phyloP scores from a whole-genome alignment of 2,329 filamentous ascomycete species.

The Calonectria pseudoturangicola region DNA sequence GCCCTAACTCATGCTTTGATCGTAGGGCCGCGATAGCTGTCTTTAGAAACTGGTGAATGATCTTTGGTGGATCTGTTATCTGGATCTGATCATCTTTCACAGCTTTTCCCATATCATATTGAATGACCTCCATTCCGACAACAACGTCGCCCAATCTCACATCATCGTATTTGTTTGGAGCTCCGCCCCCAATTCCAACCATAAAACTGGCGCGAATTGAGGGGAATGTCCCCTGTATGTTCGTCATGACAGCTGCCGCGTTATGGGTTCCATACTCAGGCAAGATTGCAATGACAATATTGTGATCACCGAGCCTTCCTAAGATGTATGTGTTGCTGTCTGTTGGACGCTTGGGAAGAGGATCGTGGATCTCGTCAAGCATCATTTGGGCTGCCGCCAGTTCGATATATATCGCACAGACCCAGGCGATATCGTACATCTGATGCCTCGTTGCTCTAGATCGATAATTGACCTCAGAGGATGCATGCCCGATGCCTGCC shows the following conservation, averaged over 20 bases:
- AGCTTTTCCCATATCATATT: constrained; percentile 52
- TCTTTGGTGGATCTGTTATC: not conserved
- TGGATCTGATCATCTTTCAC: constrained; percentile 7
- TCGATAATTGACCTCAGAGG: not conserved
- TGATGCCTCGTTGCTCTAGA: not conserved
- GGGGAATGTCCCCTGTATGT: constrained; percentile 64
- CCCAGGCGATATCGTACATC: constrained; percentile 56
- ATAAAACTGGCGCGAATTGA: constrained; percentile 36
- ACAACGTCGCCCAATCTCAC: constrained; percentile 54
- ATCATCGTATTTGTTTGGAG: constrained; percentile 39
- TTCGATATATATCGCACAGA: constrained; percentile 55
- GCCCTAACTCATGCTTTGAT: not conserved
- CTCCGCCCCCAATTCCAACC: constrained; percentile 52
- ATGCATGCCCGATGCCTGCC: no score
- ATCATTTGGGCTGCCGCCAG: constrained; percentile 53
- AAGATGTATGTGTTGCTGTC: constrained; percentile 54
- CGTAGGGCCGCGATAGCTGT: not conserved
- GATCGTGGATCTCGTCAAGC: constrained; percentile 52
- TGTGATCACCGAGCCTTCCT: constrained; percentile 48
- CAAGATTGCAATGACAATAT: constrained; percentile 54
- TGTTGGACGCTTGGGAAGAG: not conserved
- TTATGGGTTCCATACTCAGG: constrained; percentile 50
- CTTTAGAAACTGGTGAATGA: not conserved
- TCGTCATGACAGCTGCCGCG: constrained; percentile 50
- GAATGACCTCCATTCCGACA: constrained; percentile 53